Evolutionary conservation across 495 filamentous ascomycete genomes (phyloP).

Genomic region (Aspergillus olivimuriae): DNA sequence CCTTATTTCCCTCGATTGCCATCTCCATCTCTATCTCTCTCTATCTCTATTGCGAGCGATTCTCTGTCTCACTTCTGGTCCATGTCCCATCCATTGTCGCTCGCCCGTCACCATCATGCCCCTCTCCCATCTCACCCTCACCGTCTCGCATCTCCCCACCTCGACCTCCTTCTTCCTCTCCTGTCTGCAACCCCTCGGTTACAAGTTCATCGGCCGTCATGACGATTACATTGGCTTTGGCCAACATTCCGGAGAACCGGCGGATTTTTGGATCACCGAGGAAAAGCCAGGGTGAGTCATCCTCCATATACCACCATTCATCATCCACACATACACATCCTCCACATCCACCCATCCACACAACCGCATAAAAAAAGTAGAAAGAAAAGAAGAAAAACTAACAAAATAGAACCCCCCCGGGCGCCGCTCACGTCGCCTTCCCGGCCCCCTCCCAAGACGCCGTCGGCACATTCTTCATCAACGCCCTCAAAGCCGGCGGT

Average conservation of each 20-base stretch:
- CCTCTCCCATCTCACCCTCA: constrained; percentile 52
- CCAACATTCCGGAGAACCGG: constrained; percentile 41
- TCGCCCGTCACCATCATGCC: too few relatives aligned
- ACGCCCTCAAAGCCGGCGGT: constrained; percentile 52
- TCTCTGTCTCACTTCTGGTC: too few relatives aligned
- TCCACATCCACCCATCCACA: too few relatives aligned
- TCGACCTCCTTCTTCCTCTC: constrained; percentile 77
- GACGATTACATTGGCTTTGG: constrained; percentile 53
- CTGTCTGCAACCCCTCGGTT: constrained; percentile 66
- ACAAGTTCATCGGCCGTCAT: constrained; percentile 57
- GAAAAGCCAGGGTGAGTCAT: constrained; percentile 45
- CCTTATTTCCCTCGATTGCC: too few relatives aligned
- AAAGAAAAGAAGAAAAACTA: too few relatives aligned
- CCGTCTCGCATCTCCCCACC: constrained; percentile 69
- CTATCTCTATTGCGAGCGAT: too few relatives aligned
- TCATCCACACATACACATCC: neutral
- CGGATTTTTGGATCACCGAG: constrained; percentile 55
- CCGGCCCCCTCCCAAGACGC: constrained; percentile 45
- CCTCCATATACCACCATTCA: neutral
- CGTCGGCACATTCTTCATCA: constrained; percentile 54
- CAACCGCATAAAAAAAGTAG: too few relatives aligned
- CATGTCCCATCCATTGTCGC: too few relatives aligned
- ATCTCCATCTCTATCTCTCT: too few relatives aligned
- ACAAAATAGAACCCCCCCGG: constrained; percentile 35
- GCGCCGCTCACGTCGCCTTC: constrained; percentile 54